Base-by-base conservation (phyloP, 805 yeast genomes). In the Sugiyamaella boreocaroliniensis region DNA sequence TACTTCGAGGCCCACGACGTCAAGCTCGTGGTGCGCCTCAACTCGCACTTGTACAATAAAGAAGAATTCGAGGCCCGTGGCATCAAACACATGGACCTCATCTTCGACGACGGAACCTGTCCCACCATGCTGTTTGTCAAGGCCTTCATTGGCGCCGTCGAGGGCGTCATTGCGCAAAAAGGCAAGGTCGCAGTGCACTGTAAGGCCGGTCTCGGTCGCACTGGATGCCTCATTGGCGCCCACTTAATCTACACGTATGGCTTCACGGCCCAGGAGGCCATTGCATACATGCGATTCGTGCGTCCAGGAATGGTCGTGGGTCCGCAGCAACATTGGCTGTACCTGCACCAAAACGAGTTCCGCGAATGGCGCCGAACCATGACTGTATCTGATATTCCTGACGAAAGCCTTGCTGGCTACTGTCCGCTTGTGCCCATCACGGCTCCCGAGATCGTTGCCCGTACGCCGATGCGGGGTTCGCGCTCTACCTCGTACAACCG, bases 221-320 rank as follows among this genome's bases (percentile, higher is more conserved):
- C 99, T 0, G 99, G 99, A 16, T 93, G 99, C 71, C 77, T 93
- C 48, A 93, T 93, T 58, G 99, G 99, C 6, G 99, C 99, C 0
- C 96, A 92, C 69, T 75, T 93, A 59, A 93, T 93, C 48, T 93
- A 93, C 67, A 89, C 96, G 1, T 93, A 92, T 67, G 97, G 97
- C 0, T 93, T 93, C 66, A 93, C 98, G 4, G 99, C 99, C 2
- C 86, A 80, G 66, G 99, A 93, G 69, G 93, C 96, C 69, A 93
- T 93, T 62, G 96, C 92, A 1, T 93, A 89, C 66, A 86, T 93
- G 92, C 79, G 99, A 68, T 86, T 93, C 80, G 77, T 93, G 57
- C 80, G 99, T 60, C 99, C 99, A 0, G 99, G 99, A 43, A 93
- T 93, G 99, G 97, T 93, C n/a, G 99, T 93, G 29, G 99, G 99